These are phyloP conservation scores for Capsicum baccatum DNA, from an alignment of 257 asterid genomes.

Conservation along the genomic window DNA sequence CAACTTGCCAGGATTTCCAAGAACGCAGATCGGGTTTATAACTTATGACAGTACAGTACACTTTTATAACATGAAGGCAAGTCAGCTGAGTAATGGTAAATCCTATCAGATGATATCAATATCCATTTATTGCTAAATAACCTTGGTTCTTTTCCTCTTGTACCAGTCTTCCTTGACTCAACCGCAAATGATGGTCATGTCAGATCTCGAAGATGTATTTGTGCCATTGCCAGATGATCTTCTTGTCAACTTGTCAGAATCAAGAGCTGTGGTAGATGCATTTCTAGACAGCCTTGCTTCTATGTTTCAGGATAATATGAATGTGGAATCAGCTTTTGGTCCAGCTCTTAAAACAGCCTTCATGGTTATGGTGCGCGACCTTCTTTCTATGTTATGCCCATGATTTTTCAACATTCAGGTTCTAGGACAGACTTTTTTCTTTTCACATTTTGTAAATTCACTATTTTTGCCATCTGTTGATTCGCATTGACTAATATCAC, in stretches of 20 bases:
- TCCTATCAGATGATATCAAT: constrained; percentile 2
- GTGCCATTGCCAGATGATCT: constrained; percentile 88
- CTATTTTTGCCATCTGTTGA: constrained; percentile 4
- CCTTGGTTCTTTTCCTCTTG: constrained; percentile 35
- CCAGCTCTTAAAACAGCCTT: constrained; percentile 95
- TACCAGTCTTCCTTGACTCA: constrained; percentile 81
- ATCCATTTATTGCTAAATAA: constrained; percentile 32
- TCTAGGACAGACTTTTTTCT: constrained; percentile 25
- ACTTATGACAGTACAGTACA: constrained; percentile 95
- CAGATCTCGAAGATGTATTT: constrained; percentile 85
- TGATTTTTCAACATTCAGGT: not conserved
- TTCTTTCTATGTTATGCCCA: constrained; percentile 23
- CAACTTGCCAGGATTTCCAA: constrained; percentile 81
- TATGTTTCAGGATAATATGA: constrained; percentile 88
- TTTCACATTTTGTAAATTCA: constrained; percentile 1
- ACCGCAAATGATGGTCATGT: constrained; percentile 92
- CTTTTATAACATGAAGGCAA: constrained; percentile 95
- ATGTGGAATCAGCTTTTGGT: constrained; percentile 99
- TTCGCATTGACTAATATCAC: constrained; percentile 8
- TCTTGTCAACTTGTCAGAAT: constrained; percentile 94
- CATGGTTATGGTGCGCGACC: constrained; percentile 85
- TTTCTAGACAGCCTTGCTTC: constrained; percentile 93
- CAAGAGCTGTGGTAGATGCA: constrained; percentile 90
- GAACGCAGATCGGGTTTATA: constrained; percentile 97
- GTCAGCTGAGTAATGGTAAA: constrained; percentile 12